Base-by-base conservation (phyloP, 441 rosid species). In the Pelargonium australe region DNA sequence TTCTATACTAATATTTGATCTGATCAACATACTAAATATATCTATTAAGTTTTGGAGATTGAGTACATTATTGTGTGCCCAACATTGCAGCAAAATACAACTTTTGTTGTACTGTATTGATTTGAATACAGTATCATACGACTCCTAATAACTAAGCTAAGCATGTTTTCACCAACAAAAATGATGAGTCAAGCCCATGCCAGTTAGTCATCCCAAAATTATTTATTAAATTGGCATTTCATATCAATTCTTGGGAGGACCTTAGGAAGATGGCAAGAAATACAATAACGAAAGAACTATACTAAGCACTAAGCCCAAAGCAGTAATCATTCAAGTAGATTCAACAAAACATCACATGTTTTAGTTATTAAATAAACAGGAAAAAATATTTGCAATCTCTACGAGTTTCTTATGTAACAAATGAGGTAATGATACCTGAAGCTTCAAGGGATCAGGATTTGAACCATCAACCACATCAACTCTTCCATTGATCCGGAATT, bases 401-500 rank as follows among this genome's bases (percentile, higher is more conserved):
- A 40, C 10, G 43, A 40, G 43, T 40, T 40, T 40, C 43, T 10
- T 40, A 40, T 40, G 43, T 40, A 40, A 40, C 10, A 40, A 40
- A 40, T 40, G 9, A 40, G 43, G 43, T 40, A 40, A 40, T 40
- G 43, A 40, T 40, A 40, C 99, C 95, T 89, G 84, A 79, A 85
- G 85, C 79, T 87, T 88, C 17, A 23, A 14, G 19, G 78, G 76
- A 75, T 91, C 89, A 63, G 85, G 75, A 80, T 82, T 85, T 1
- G 80, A 85, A 7, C 80, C 87, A 70, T 89, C 94, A 67, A 94
- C 81, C 64, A 94, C 76, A 70, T 87, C 95, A 63, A 88, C 74
- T 72, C 68, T 83, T 79, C 97, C 96, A 70, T 65, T 86, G 76
- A 91, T 94, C 63, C 95, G 86, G 72, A 91, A 91, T 72, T 89